Evolutionary conservation across 768 basidiomycete species (phyloP).

Genomic region (Cystobasidium onofrii): DNA sequence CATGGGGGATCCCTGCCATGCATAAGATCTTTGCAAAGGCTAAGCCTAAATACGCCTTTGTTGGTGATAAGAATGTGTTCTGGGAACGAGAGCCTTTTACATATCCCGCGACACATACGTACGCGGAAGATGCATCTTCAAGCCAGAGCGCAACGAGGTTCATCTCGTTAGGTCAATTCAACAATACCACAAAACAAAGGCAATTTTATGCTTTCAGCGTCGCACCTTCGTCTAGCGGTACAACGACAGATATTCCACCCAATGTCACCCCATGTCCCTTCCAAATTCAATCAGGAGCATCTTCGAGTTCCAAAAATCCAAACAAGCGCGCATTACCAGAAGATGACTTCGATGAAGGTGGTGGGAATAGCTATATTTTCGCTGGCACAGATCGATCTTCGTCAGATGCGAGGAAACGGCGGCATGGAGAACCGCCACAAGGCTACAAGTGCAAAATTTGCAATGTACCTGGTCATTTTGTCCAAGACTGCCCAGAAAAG

Average conservation of each 20-base stretch:
- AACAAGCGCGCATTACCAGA: constrained; percentile 44
- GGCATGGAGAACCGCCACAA: constrained; percentile 53
- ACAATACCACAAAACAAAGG: constrained; percentile 64
- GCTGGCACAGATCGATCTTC: constrained; percentile 31
- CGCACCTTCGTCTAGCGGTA: constrained; percentile 51
- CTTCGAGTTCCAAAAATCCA: constrained; percentile 41
- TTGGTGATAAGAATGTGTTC: constrained; percentile 62
- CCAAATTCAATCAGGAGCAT: constrained; percentile 38
- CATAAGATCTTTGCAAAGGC: constrained; percentile 46
- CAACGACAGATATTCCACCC: constrained; percentile 49
- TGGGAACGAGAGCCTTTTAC: constrained; percentile 92
- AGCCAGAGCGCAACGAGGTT: constrained; percentile 56
- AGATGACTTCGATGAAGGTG: constrained; percentile 41
- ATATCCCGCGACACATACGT: constrained; percentile 52
- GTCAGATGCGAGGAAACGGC: constrained; percentile 39
- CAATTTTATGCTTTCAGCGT: constrained; percentile 98
- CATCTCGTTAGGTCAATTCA: constrained; percentile 80
- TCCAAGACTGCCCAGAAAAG: constrained; percentile 70
- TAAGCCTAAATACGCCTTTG: constrained; percentile 82
- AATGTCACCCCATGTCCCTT: constrained; percentile 53
- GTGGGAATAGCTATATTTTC: constrained; percentile 43
- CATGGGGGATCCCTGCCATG: constrained; percentile 45
- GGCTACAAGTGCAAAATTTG: constrained; percentile 83
- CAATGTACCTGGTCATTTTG: constrained; percentile 46
- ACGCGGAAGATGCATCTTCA: constrained; percentile 50